Evolutionary conservation across 495 filamentous ascomycete genomes (phyloP).

Genomic region (Melanomma pulvis-pyrius): DNA sequence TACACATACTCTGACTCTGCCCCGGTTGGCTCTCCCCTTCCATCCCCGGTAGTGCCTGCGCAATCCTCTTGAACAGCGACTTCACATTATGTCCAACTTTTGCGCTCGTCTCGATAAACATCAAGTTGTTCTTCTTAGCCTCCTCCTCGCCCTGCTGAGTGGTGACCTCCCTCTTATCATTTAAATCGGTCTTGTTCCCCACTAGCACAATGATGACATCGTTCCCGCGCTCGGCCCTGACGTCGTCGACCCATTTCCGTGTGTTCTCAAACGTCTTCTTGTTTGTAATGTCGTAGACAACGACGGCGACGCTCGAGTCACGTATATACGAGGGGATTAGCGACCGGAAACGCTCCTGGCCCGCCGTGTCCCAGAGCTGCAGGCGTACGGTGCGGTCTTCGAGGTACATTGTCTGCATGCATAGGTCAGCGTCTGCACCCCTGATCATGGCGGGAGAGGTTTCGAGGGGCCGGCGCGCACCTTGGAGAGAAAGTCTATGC

Average conservation of each 20-base stretch:
- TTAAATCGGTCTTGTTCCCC: slow-evolving; percentile 98
- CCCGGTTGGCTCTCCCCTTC: slow-evolving; percentile 62
- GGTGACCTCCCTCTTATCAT: slow-evolving; percentile 95
- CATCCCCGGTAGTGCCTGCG: slow-evolving; percentile 97
- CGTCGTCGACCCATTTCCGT: slow-evolving; percentile 98
- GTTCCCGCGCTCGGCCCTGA: slow-evolving; percentile 92
- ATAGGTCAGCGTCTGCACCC: background rate
- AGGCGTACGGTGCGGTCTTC: slow-evolving; percentile 97
- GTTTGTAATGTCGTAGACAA: slow-evolving; percentile 98
- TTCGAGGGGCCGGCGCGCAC: slow-evolving; percentile 48
- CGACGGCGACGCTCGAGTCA: slow-evolving; percentile 93
- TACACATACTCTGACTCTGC: slow-evolving; percentile 47
- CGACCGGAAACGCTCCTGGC: slow-evolving; percentile 94
- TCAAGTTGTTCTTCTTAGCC: slow-evolving; percentile 93
- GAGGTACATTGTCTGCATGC: slow-evolving; percentile 90
- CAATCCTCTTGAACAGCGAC: slow-evolving; percentile 92
- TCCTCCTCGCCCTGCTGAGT: slow-evolving; percentile 94
- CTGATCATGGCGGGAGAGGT: background rate
- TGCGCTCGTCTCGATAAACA: slow-evolving; percentile 98
- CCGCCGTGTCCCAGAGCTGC: slow-evolving; percentile 98
- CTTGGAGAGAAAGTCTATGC: slow-evolving; percentile 99
- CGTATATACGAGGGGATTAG: slow-evolving; percentile 98
- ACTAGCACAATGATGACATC: slow-evolving; percentile 99
- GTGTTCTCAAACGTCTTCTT: slow-evolving; percentile 97
- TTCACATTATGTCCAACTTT: slow-evolving; percentile 99